These are phyloP conservation scores for Penicillium argentinense DNA, from an alignment of 495 filamentous ascomycete genomes.

Conservation along the genomic window DNA sequence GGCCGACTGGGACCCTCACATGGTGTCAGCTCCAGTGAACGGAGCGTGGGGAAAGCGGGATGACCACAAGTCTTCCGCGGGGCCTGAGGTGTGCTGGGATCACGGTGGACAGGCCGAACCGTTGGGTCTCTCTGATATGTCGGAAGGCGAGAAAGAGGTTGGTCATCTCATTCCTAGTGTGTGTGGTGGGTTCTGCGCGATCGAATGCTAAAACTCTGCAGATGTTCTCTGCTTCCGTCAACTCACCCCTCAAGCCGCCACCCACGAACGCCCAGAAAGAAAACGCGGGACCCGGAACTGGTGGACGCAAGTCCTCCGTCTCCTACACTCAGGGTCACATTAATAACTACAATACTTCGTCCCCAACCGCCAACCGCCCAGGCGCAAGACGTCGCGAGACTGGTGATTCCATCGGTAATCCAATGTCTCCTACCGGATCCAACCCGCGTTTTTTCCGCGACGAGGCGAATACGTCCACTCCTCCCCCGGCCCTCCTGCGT, in stretches of 20 bases:
- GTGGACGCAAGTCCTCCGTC: slow-evolving; percentile 74
- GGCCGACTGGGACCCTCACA: slow-evolving; percentile 72
- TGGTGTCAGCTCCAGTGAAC: slow-evolving; percentile 58
- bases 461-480: slow-evolving; percentile 57
- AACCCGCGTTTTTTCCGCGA: slow-evolving; percentile 57
- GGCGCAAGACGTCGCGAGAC: slow-evolving; percentile 80
- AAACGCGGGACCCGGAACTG: slow-evolving; percentile 51
- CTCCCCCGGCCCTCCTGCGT: slow-evolving; percentile 65
- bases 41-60: slow-evolving; percentile 76
- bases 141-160: slow-evolving; percentile 81
- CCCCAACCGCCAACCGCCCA: slow-evolving; percentile 68
- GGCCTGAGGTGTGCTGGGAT: slow-evolving; percentile 90
- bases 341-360: slow-evolving; percentile 46
- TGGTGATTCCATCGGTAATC: slow-evolving; percentile 66
- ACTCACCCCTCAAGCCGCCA: slow-evolving; percentile 87
- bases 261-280: slow-evolving; percentile 72
- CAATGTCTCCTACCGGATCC: slow-evolving; percentile 55
- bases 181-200: not conserved
- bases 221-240: slow-evolving; percentile 82
- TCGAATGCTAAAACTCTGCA: slow-evolving; percentile 32
- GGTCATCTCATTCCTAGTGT: slow-evolving; percentile 24
- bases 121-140: slow-evolving; percentile 73
- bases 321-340: slow-evolving; percentile 56
- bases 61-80: slow-evolving; percentile 64
- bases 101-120: slow-evolving; percentile 68